These are phyloP conservation scores for Termitomyces sp. DNA, from an alignment of 768 basidiomycete genomes.

Conservation along the genomic window DNA sequence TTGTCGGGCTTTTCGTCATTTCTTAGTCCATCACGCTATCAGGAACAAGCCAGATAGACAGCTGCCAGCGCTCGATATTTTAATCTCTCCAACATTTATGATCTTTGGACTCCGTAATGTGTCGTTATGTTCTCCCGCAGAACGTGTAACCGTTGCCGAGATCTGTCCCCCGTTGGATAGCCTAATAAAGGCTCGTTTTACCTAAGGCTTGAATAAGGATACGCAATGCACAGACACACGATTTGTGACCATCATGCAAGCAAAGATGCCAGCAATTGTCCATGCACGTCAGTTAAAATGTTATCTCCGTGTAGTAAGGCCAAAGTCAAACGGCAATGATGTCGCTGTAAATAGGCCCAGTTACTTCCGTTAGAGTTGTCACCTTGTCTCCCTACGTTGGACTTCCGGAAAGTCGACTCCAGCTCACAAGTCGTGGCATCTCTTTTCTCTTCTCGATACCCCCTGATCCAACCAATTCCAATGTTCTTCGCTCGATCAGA, in stretches of 20 bases:
- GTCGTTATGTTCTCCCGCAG: background rate
- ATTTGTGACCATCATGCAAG: background rate
- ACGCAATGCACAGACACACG: no score
- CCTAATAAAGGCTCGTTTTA: background rate
- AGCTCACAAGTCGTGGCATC: constrained; percentile 1
- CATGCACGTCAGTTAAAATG: background rate
- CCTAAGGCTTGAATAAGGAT: background rate
- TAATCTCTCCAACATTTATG: background rate
- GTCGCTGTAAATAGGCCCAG: background rate
- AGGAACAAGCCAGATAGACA: background rate
- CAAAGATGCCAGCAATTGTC: background rate
- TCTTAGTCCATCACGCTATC: background rate
- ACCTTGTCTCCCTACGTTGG: background rate
- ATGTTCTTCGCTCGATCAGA: constrained; percentile 1
- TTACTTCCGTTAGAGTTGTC: background rate
- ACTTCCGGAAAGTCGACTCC: constrained; percentile 6
- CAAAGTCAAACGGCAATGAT: background rate
- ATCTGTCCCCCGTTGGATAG: background rate
- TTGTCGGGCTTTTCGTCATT: background rate
- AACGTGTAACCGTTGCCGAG: background rate
- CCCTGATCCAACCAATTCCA: background rate
- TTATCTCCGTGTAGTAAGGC: background rate
- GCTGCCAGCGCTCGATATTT: background rate
- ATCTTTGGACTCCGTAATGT: background rate
- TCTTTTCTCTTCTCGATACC: background rate